Percentiles rank a stretch among this genome's conserved stretches.
phyloP scores from a whole-genome alignment of 78 protist genomes.

The Emiliania huxleyi region DNA sequence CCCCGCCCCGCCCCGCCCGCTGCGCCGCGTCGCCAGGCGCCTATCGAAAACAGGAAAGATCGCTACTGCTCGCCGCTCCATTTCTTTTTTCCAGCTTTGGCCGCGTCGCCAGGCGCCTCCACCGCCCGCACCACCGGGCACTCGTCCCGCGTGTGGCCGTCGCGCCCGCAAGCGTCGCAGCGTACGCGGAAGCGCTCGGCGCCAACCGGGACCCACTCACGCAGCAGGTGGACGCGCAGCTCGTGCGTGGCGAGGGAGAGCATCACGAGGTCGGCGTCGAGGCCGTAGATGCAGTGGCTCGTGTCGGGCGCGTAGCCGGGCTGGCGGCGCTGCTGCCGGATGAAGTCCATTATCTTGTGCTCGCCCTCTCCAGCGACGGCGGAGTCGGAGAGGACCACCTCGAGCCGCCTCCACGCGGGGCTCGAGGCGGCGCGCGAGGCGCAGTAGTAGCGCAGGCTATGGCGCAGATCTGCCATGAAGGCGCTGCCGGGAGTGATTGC shows the following conservation, averaged over 20 bases:
- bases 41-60: too few relatives aligned
- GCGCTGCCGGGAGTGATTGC: conserved; percentile 98
- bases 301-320: conserved; percentile 82
- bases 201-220: conserved; percentile 73
- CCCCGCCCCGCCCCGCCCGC: too few relatives aligned
- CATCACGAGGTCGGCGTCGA: conserved; percentile 99
- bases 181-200: not conserved
- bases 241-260: conserved; percentile 98
- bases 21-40: too few relatives aligned
- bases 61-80: not conserved
- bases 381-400: not conserved
- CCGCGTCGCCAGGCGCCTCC: not conserved
- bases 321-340: conserved; percentile 78
- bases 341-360: conserved; percentile 80
- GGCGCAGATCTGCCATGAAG: conserved; percentile 81
- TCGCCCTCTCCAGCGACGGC: conserved; percentile 21
- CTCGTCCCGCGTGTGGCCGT: not conserved
- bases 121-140: not conserved
- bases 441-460: not conserved
- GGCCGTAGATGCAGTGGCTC: conserved; percentile 76
- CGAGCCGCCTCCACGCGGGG: conserved; percentile 54
- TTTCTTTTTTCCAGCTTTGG: not conserved
- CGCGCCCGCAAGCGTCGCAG: not conserved
- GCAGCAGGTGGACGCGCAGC: conserved; percentile 88
- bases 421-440: conserved; percentile 9